phyloP scores from a whole-genome alignment of 306 rosid species.

The Dryas drummondii region DNA sequence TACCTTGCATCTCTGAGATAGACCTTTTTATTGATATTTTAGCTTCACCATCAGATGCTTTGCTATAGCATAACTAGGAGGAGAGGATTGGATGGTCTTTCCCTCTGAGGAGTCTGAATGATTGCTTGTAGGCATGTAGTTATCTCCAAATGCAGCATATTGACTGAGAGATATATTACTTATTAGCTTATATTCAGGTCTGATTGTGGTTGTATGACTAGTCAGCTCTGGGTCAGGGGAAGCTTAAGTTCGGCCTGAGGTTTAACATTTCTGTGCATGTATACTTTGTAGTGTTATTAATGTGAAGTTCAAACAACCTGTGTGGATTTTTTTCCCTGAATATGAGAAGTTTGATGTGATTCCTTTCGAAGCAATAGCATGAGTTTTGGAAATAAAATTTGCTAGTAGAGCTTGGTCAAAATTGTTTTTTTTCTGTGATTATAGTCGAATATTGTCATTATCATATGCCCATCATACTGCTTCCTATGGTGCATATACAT shows the following conservation, averaged over 20 bases:
- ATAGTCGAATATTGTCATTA: not conserved
- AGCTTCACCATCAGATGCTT: not conserved
- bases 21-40: not conserved
- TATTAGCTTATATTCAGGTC: not conserved
- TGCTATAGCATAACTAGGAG: not conserved
- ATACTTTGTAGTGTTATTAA: not conserved
- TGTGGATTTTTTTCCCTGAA: not conserved
- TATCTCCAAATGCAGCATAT: not conserved
- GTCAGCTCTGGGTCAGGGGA: not conserved
- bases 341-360: not conserved
- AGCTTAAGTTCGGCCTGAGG: not conserved
- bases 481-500: not conserved
- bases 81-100: constrained; percentile 14
- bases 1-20: constrained; percentile 5
- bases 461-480: not conserved
- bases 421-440: not conserved
- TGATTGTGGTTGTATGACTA: not conserved
- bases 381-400: constrained; percentile 2
- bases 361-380: not conserved
- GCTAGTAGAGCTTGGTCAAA: not conserved
- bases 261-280: not conserved
- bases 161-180: not conserved
- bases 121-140: not conserved
- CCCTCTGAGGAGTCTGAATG: constrained; percentile 9
- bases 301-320: not conserved